phyloP scores from a whole-genome alignment of 2,329 filamentous ascomycete species.

The Epichloe gansuensis region DNA sequence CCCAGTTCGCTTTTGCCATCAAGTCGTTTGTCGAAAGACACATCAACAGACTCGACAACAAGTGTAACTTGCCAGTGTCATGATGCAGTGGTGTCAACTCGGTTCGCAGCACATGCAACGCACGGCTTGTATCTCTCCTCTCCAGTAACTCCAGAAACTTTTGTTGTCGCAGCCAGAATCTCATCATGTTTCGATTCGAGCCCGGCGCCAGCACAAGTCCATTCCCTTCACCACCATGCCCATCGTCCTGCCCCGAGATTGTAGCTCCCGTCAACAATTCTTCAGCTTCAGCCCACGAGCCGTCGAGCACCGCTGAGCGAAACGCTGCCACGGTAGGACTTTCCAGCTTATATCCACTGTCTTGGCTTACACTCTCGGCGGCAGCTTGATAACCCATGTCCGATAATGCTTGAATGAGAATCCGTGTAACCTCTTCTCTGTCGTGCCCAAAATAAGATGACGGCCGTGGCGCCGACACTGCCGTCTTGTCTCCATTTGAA shows the following conservation, averaged over 20 bases:
- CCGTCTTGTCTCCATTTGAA: slow-evolving; percentile 20
- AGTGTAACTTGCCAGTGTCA: slow-evolving; percentile 64
- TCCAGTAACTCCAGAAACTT: slow-evolving; percentile 91
- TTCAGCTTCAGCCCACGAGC: slow-evolving; percentile 80
- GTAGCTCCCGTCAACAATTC: slow-evolving; percentile 52
- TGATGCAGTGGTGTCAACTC: slow-evolving; percentile 80
- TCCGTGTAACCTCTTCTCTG: slow-evolving; percentile 81
- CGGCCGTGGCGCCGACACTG: slow-evolving; percentile 8
- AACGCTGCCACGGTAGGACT: slow-evolving; percentile 79
- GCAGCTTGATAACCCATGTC: slow-evolving; percentile 78
- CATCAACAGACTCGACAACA: slow-evolving; percentile 84
- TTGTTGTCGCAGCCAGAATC: slow-evolving; percentile 80
- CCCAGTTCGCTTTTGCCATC: slow-evolving; percentile 67
- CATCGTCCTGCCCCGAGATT: slow-evolving; percentile 14
- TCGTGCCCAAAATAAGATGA: slow-evolving; percentile 67
- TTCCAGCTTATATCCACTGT: slow-evolving; percentile 83
- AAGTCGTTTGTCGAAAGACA: slow-evolving; percentile 67
- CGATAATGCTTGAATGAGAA: slow-evolving; percentile 79
- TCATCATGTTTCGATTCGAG: slow-evolving; percentile 66
- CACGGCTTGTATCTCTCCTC: slow-evolving; percentile 55
- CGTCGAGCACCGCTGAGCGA: slow-evolving; percentile 63
- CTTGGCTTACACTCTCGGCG: slow-evolving; percentile 59
- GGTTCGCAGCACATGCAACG: slow-evolving; percentile 69
- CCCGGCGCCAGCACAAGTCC: slow-evolving; percentile 64
- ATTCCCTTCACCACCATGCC: slow-evolving; percentile 26